Percentiles rank a stretch among this genome's conserved stretches.
phyloP scores from a whole-genome alignment of 2,329 filamentous ascomycete genomes.

The Talaromyces sp. region DNA sequence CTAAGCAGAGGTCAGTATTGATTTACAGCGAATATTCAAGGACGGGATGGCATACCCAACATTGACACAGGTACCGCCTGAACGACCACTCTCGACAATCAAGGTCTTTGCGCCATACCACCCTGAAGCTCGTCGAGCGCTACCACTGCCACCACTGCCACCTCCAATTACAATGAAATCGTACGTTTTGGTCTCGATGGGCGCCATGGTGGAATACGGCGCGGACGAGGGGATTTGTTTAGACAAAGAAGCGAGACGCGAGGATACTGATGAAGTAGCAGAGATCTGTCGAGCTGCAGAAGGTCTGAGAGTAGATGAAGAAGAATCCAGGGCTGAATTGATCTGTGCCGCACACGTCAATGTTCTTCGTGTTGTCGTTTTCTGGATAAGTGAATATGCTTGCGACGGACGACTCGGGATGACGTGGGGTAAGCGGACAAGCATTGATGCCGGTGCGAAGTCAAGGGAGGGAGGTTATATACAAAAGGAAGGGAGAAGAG shows the following conservation, averaged over 20 bases:
- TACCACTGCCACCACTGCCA: slow-evolving; percentile 51
- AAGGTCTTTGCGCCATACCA: slow-evolving; percentile 52
- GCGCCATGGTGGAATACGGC: slow-evolving; percentile 41
- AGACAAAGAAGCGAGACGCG: slow-evolving; percentile 40
- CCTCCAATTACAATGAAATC: slow-evolving; percentile 57
- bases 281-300: slow-evolving; percentile 2
- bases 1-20: slow-evolving; percentile 26
- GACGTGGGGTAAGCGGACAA: slow-evolving; percentile 11
- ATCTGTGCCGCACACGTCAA: neutral
- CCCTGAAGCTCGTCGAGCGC: slow-evolving; percentile 49
- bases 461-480: slow-evolving; percentile 1
- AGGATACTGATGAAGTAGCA: slow-evolving; percentile 10
- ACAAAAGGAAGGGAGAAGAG: neutral
- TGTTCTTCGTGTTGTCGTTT: neutral
- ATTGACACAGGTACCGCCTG: slow-evolving; percentile 52
- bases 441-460: slow-evolving; percentile 12
- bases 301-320: neutral
- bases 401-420: slow-evolving; percentile 13
- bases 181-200: slow-evolving; percentile 46
- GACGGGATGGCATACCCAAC: slow-evolving; percentile 44
- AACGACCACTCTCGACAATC: slow-evolving; percentile 49
- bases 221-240: slow-evolving; percentile 38
- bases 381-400: neutral
- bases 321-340: slow-evolving; percentile 10
- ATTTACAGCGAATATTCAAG: neutral